A percentile compares a stretch with the other conserved stretches of the same genome.
These are phyloP conservation scores for Scutellaria barbata DNA, from an alignment of 257 asterid genomes.

Conservation along the genomic window DNA sequence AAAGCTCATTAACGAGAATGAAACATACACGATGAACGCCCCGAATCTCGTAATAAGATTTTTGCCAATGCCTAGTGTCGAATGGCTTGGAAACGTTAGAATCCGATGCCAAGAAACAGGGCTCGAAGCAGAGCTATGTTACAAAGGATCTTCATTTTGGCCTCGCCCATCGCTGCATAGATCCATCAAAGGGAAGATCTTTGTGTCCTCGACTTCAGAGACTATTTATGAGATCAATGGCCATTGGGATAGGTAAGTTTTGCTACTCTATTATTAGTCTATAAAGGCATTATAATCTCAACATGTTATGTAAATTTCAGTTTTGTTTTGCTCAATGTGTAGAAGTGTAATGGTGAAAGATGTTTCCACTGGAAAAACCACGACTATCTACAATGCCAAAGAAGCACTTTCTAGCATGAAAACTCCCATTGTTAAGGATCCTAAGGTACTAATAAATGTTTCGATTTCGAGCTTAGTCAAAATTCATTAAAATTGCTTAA, in stretches of 20 bases:
- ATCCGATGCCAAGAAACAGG: slow-evolving; percentile 69
- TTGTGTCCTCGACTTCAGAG: slow-evolving; percentile 52
- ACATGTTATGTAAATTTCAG: not conserved
- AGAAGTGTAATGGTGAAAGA: slow-evolving; percentile 64
- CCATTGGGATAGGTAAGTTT: slow-evolving; percentile 84
- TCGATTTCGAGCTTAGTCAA: not conserved
- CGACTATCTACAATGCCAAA: slow-evolving; percentile 64
- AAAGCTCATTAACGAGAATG: slow-evolving; percentile 57
- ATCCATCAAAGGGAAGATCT: slow-evolving; percentile 67
- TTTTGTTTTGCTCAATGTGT: slow-evolving; percentile 17
- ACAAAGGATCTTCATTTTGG: slow-evolving; percentile 56
- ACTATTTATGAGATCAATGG: slow-evolving; percentile 66
- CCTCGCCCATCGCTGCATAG: slow-evolving; percentile 54
- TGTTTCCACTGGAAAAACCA: slow-evolving; percentile 47
- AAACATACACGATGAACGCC: slow-evolving; percentile 70
- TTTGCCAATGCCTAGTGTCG: slow-evolving; percentile 69
- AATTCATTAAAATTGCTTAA: no score
- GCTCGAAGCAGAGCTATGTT: slow-evolving; percentile 65
- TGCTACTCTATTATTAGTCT: not conserved
- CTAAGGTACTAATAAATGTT: slow-evolving; percentile 45
- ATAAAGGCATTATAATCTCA: not conserved
- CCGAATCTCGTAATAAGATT: slow-evolving; percentile 76
- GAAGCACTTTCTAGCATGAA: slow-evolving; percentile 60
- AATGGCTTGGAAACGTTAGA: slow-evolving; percentile 75
- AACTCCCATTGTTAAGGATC: slow-evolving; percentile 65